Evolutionary conservation across 2,329 filamentous ascomycete species (phyloP), one percentile per base, ranked within the genome.

Genomic region (Aspergillus melleus): DNA sequence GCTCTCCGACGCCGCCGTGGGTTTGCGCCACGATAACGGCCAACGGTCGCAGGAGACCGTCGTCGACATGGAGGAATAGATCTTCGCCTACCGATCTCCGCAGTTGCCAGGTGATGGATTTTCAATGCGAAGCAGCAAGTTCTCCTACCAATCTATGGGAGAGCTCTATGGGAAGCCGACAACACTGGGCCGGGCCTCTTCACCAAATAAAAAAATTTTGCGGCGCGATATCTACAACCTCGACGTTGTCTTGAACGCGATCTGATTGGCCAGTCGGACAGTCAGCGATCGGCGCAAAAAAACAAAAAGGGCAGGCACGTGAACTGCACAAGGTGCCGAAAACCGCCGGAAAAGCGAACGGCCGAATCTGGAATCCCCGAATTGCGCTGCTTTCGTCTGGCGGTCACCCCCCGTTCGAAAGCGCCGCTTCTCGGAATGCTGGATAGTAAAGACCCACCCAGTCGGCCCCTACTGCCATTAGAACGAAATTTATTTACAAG

Each of bases 1-100:
- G 71, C 87, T 93, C 68, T 91, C 93, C 32, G 91, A 96, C 72
- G 91, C 90, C 16, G 92, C 90, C 0, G 81, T 88, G 39, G 91
- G 91, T 44, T 78, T 93, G 58, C 81, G 84, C 57, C 88, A 86
- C 32, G 88, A 92, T 72, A 92, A 92, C 74, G 85, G 85, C 64
- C 68, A 74, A 61, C 74, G 76, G 63, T 61, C 77, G 58, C 70
- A 66, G 67, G 73, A 68, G 12, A 67, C 70, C 12, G 61, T 65
- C 57, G 71, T 78, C 62, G 79, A 81, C 65, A 75, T 82, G 66
- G 77, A 82, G 55, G 69, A 70, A 53, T 74, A 68, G 70, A 51
- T 49, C n/a, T 36, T 54, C 42, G 42, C 22, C 4, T 24, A 58
- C 20, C 6, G 19, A 47, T 19, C 26, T 44, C 51, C 26, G 26